These are phyloP conservation scores for Niebla homalea DNA, from an alignment of 495 filamentous ascomycete genomes.

Conservation along the genomic window DNA sequence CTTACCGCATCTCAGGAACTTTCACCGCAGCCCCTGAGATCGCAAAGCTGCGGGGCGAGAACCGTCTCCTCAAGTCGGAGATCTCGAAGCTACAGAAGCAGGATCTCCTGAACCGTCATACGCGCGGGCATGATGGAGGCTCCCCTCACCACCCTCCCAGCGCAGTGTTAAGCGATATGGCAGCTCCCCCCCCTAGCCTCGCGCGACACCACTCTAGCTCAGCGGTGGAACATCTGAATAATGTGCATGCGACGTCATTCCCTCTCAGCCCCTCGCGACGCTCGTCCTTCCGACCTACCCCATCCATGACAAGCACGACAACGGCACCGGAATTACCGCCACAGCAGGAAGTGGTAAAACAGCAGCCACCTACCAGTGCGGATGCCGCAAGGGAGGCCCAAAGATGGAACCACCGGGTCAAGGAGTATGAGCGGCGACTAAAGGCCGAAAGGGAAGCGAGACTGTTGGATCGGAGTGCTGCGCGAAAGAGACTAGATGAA, in stretches of 20 bases:
- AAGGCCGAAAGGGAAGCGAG: constrained; percentile 86
- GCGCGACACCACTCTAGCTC: constrained; percentile 37
- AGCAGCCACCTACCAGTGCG: constrained; percentile 19
- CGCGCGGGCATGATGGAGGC: constrained; percentile 4
- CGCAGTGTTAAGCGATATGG: constrained; percentile 8
- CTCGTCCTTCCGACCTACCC: not conserved
- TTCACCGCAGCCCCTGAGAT: constrained; percentile 42
- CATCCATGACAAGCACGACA: not conserved
- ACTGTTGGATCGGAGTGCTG: constrained; percentile 67
- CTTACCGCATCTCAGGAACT: constrained; percentile 26
- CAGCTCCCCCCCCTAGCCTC: constrained; percentile 29
- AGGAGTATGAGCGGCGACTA: constrained; percentile 75
- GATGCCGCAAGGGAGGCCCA: constrained; percentile 22
- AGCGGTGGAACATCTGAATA: constrained; percentile 24
- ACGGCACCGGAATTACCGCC: not conserved
- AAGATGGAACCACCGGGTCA: constrained; percentile 66
- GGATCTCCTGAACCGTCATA: constrained; percentile 18
- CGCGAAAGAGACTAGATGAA: constrained; percentile 72
- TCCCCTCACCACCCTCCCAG: constrained; percentile 3
- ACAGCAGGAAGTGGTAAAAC: not conserved
- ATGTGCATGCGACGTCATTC: constrained; percentile 10
- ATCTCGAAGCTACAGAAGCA: constrained; percentile 55
- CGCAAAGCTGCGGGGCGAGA: constrained; percentile 60
- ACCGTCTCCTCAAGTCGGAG: constrained; percentile 72
- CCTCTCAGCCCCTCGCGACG: constrained; percentile 14